Base-by-base conservation (phyloP, 305 asterid species). In the Coffea humblotiana region DNA sequence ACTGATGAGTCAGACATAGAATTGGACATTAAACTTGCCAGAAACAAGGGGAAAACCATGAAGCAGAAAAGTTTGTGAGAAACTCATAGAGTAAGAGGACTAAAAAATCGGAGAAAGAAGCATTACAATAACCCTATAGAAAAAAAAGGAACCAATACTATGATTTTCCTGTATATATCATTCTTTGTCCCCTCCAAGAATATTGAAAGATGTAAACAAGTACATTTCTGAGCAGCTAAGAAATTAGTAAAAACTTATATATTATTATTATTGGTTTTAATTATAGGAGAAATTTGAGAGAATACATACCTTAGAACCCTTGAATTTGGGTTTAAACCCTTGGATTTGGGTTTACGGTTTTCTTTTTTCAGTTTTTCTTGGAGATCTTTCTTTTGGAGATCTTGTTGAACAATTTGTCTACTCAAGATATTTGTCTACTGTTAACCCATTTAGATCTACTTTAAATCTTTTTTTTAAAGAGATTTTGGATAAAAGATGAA, bases 201-300 rank as follows among this genome's bases (percentile, higher is more conserved):
- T 61, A 75, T 66, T 37, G 83, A 56, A 66, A 45, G 27, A 52
- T 71, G 29, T 67, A 56, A 80, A 80, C 79, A 80, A 74, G 40
- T 68, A 45, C 51, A 80, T 37, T 76, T 80, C 47, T 48, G 3
- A 10, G 75, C 61, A 80, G 81, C 80, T 70, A 69, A 80, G 80
- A 82, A 74, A 77, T 56, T 45, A 81, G 58, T 74, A 80, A 82
- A 77, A 19, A 63, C 70, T 32, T 32, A 32, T 32, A 32, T 32
- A 32, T 32, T 32, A 32, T 32, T 32, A 32, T 32, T 32, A 32
- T 32, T 32, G 32, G 2, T 32, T 32, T 32, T 32, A 32, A 32
- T 32, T 32, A 32, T 32, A 32, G 32, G 32, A 32, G 32, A 32
- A 1, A 32, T 32, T 32, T 32, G 32, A 32, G 2, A 32, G 32